Conservation (phyloP, 768 basidiomycete species). For the Suillus occidentalis region DNA sequence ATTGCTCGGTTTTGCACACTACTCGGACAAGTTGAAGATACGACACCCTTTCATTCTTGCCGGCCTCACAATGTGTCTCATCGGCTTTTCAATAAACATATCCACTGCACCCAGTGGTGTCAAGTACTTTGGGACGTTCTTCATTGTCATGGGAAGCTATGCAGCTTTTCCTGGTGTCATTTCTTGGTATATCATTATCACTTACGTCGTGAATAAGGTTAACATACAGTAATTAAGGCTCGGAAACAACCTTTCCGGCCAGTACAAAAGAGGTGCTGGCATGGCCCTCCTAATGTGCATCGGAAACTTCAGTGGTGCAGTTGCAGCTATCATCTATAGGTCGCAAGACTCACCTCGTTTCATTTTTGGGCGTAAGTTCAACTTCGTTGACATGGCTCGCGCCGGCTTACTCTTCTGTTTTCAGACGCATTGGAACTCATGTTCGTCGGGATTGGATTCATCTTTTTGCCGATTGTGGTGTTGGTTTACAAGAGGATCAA, state of each 20-base stretch:
- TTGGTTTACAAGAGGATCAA: slow-evolving; percentile 59
- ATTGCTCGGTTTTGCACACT: slow-evolving; percentile 50
- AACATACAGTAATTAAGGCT: background rate
- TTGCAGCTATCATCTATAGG: slow-evolving; percentile 62
- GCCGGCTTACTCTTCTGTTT: background rate
- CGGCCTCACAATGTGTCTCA: slow-evolving; percentile 47
- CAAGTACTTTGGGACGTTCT: slow-evolving; percentile 72
- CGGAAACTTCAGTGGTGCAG: slow-evolving; percentile 63
- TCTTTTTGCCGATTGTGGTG: slow-evolving; percentile 48
- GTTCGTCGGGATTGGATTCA: slow-evolving; percentile 66
- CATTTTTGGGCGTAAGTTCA: slow-evolving; percentile 53
- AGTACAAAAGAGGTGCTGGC: slow-evolving; percentile 68
- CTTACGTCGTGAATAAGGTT: background rate
- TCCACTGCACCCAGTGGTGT: slow-evolving; percentile 49
- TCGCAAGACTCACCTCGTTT: slow-evolving; percentile 58
- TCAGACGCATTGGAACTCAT: slow-evolving; percentile 65
- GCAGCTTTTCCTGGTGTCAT: slow-evolving; percentile 59
- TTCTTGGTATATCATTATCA: slow-evolving; percentile 47
- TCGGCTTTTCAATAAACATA: slow-evolving; percentile 64
- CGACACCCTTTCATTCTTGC: slow-evolving; percentile 62
- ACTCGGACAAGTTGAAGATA: slow-evolving; percentile 51
- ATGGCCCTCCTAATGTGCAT: slow-evolving; percentile 70
- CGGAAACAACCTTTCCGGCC: slow-evolving; percentile 36
- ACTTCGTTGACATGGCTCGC: background rate
- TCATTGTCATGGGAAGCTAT: slow-evolving; percentile 64